phyloP scores from a whole-genome alignment of 495 filamentous ascomycete genomes.

The Gamarada debralockiae region DNA sequence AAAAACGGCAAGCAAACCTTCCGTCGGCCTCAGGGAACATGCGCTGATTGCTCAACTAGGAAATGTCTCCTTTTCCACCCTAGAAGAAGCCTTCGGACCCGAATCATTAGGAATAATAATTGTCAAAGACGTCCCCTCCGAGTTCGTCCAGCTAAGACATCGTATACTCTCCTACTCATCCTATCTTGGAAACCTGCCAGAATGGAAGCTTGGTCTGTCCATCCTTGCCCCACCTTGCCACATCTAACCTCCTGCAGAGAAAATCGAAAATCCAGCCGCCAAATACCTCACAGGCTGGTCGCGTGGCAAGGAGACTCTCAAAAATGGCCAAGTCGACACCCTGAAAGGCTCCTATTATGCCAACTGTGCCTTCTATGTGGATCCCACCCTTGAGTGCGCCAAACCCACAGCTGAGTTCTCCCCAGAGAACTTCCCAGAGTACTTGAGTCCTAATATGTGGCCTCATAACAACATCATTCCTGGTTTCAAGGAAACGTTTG shows the following conservation, averaged over 20 bases:
- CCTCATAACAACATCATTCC: conserved; percentile 61
- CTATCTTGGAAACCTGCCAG: conserved; percentile 78
- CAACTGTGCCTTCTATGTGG: conserved; percentile 90
- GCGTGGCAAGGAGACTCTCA: conserved; percentile 90
- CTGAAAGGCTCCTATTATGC: conserved; percentile 96
- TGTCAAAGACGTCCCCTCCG: conserved; percentile 73
- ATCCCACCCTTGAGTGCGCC: conserved; percentile 56
- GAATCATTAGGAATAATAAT: conserved; percentile 89
- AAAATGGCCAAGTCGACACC: conserved; percentile 83
- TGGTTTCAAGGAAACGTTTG: conserved; percentile 66
- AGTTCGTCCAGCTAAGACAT: conserved; percentile 65
- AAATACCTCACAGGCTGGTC: conserved; percentile 72
- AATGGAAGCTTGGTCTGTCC: conserved; percentile 63
- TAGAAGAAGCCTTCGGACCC: conserved; percentile 87
- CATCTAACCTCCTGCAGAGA: conserved; percentile 32
- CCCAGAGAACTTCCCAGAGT: conserved; percentile 55
- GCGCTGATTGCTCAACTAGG: conserved; percentile 40
- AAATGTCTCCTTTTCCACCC: conserved; percentile 63
- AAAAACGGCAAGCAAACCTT: conserved; percentile 37
- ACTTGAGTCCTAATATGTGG: conserved; percentile 76
- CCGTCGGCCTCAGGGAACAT: not conserved
- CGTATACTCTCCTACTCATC: conserved; percentile 82
- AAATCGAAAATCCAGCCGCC: conserved; percentile 59
- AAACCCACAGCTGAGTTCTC: conserved; percentile 53
- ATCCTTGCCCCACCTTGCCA: not conserved